These are phyloP conservation scores for Fraxinus quadrangulata DNA, from an alignment of 257 asterid genomes.

Conservation along the genomic window DNA sequence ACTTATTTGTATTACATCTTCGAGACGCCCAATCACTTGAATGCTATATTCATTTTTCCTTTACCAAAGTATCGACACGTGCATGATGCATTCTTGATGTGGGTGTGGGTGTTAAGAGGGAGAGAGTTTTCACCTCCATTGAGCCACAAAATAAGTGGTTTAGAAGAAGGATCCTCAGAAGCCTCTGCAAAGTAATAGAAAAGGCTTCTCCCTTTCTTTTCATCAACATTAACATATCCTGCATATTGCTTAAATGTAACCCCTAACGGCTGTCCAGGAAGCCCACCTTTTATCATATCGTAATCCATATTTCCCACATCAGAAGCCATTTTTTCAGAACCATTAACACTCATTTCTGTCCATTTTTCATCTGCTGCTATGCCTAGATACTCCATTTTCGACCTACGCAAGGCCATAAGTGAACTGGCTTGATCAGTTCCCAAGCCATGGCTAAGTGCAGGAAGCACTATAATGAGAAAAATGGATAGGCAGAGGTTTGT, in stretches of 20 bases:
- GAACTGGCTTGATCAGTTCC: conserved; percentile 34
- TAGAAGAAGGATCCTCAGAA: conserved; percentile 28
- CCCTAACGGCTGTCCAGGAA: conserved; percentile 43
- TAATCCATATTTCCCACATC: conserved; percentile 38
- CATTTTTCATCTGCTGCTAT: conserved; percentile 14
- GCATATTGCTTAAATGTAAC: conserved; percentile 41
- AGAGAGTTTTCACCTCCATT: conserved; percentile 38
- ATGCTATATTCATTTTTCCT: too few relatives aligned
- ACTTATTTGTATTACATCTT: too few relatives aligned
- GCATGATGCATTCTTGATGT: too few relatives aligned
- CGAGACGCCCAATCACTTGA: too few relatives aligned
- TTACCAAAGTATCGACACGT: too few relatives aligned
- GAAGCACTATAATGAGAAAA: conserved; percentile 13
- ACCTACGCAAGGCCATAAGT: conserved; percentile 34
- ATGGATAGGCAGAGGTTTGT: conserved; percentile 15
- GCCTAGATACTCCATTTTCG: conserved; percentile 10
- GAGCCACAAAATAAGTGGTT: conserved; percentile 48
- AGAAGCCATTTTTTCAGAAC: background rate
- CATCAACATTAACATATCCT: conserved; percentile 40
- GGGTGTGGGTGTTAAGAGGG: background rate
- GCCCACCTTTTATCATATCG: conserved; percentile 38
- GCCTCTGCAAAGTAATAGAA: conserved; percentile 44
- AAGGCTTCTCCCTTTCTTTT: conserved; percentile 34
- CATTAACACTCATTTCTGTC: background rate
- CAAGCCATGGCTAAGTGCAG: conserved; percentile 27